Evolutionary conservation across 108 stramenopile species (phyloP), one percentile per base, ranked within the genome.

Genomic region (Conticribra weissflogii): DNA sequence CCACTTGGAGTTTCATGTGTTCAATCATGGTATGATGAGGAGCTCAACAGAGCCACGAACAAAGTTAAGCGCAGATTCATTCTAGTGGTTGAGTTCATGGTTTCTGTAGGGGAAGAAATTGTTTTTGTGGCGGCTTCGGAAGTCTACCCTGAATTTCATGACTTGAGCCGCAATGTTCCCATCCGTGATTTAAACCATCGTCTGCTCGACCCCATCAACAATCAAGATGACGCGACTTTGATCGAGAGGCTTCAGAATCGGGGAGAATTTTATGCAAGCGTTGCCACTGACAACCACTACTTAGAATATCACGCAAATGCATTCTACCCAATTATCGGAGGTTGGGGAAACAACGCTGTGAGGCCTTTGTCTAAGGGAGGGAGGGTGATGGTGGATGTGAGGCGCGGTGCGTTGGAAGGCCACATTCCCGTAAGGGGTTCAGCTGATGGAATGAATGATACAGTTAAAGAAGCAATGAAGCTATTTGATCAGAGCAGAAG

Each of bases 391-490:
- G 81, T 87, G 9, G 86, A 87, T 77, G 83, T 71, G 54, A 70
- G 71, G 48, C 66, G 86, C 32, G 84, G 86, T 27, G 76, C 76
- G 47, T 36, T 87, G 54, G 86, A 87, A 63, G 81, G 81, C 23
- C 86, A 87, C 46, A 32, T 87, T 8, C 83, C 86, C 18, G 75
- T 87, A 3, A 65, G 86, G 22, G 83, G 83, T 3, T 66, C 64
- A 5, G 33, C 61, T n/a, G 86, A 87, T 68, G 86, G 83, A 41
- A 85, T 81, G 83, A 68, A 60, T 17, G 86, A 87, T 57, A 87
- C 86, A 1, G 86, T 87, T 7, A 85, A 85, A 54, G 86, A 87
- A 48, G 86, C 86, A 24, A 87, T 87, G 58, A 87, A 87, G 46
- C 49, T 87, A 28, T 87, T 84, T 66, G 86, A 87, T 48, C 83